These are phyloP conservation scores for Termitomyces titanicus DNA, from an alignment of 768 basidiomycete species.

Conservation along the genomic window DNA sequence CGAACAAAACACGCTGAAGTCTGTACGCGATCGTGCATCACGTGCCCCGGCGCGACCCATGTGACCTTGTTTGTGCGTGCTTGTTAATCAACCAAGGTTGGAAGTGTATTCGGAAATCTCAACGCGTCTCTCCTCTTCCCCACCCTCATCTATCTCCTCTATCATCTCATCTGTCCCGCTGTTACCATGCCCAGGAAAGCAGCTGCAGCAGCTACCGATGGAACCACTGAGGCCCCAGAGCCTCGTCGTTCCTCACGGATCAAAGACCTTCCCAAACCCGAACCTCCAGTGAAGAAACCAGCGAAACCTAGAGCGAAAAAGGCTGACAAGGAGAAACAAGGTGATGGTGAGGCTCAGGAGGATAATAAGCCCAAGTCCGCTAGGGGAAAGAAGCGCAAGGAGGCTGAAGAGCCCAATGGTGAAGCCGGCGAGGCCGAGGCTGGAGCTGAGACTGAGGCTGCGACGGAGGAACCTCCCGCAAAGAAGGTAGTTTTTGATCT, in stretches of 20 bases:
- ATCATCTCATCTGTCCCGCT: conserved; percentile 4
- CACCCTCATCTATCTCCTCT: conserved; percentile 13
- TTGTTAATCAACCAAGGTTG: conserved; percentile 22
- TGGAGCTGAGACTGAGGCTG: conserved; percentile 24
- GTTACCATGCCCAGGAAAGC: conserved; percentile 70
- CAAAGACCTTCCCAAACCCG: conserved; percentile 65
- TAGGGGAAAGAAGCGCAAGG: conserved; percentile 42
- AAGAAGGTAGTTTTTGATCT: conserved; percentile 50
- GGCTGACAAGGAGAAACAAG: conserved; percentile 36
- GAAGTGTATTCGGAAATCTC: conserved; percentile 12
- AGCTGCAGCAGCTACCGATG: conserved; percentile 38
- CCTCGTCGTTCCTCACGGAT: conserved; percentile 76
- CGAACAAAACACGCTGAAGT: not conserved
- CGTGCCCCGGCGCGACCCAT: conserved; percentile 20
- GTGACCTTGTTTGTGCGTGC: conserved; percentile 19
- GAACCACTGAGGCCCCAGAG: conserved; percentile 35
- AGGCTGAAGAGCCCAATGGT: conserved; percentile 36
- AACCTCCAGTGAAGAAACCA: conserved; percentile 50
- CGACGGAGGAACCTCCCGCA: conserved; percentile 44
- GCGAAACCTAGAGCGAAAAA: conserved; percentile 63
- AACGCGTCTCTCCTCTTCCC: conserved; percentile 22
- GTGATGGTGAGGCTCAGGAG: conserved; percentile 40
- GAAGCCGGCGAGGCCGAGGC: conserved; percentile 28
- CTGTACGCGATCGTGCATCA: not conserved
- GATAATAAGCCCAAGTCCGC: conserved; percentile 55